Base-by-base conservation (phyloP, 2,329 filamentous ascomycete species). In the Colletotrichum kahawae region DNA sequence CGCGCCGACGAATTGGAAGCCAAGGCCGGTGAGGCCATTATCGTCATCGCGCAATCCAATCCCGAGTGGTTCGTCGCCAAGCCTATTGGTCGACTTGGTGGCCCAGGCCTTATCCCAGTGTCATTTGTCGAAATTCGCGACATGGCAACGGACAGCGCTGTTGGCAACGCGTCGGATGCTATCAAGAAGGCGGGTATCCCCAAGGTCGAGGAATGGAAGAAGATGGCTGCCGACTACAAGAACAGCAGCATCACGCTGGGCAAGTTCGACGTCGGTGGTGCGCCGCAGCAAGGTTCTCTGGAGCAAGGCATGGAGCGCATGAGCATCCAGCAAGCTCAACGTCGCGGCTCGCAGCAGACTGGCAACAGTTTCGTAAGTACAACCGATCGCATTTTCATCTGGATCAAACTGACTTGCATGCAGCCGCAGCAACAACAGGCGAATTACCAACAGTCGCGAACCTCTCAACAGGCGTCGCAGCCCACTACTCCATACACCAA, bases 31-130 rank as follows among this genome's bases (percentile, higher is more conserved):
- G 97, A 99, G 85, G 95, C 96, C 68, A 98, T 99, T 81, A 98
- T 99, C 78, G 96, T 99, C 70, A 98, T 98, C 82, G 97, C 97
- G 59, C 97, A 98, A 84, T 98, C 96, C 8, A 98, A 98, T 81
- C 95, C 96, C 7, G 97, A 99, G 85, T 99, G 97, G 97, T 98
- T 98, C 82, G 96, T 99, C 76, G 97, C 97, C 66, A 99, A 99
- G 85, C 97, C 97, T n/a, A 99, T 99, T 82, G 96, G 96, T 77
- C 91, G 97, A 78, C 89, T 99, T n/a, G 97, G 97, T 57, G 97
- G 97, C 1, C 97, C 97, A 1, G 97, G 97, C 54, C 86, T 99
- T 79, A 98, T 99, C 78, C 97, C 97, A 3, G 96, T 98, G 36
- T 97, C 96, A 1, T 98, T 98, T 83, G 95, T 99, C 79, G 95